Base-by-base conservation (phyloP, 495 filamentous ascomycete species). In the Annulohypoxylon nitens region DNA sequence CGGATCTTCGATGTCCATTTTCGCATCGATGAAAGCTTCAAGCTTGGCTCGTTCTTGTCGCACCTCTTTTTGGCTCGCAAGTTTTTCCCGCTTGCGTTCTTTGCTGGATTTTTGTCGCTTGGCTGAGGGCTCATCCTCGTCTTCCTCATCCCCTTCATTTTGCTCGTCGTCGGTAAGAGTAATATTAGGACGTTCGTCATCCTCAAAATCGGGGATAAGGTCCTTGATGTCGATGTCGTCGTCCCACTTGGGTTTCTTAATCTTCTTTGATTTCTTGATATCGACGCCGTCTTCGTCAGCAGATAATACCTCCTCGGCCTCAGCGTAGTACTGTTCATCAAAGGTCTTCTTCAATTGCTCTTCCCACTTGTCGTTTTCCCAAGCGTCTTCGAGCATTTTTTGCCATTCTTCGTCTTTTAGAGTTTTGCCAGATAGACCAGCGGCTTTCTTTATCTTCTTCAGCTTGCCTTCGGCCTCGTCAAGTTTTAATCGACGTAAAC, bases 191-290 rank as follows among this genome's bases (percentile, higher is more conserved):
- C 85, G 86, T 9, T 83, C 79, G 20, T 78, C 80, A 34, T 90
- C 90, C 12, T 93, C 88, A 76, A 97, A 98, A 66, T 96, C 93
- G 2, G 94, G 94, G 43, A 97, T 81, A 33, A 99, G 81, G 78
- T 99, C 95, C 30, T 90, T 92, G 82, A 98, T 98, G 75, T 97
- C 94, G 75, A 98, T 97, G 75, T 99, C 96, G 73, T 97, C 93
- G 67, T 97, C 92, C 93, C 94, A 99, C 63, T 90, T 93, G 18
- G 96, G 96, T 85, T 99, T 99, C 85, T 93, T 96, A 16, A 88
- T 89, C 75, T 88, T 88, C 61, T 70, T 77, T 25, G 71, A 70
- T 25, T 55, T 53, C 30, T 69, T 69, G 6, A 37, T 14, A 36
- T 74, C 74, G 10, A 18, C 79, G 2, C 65, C 76, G 1, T 71